phyloP scores from a whole-genome alignment of 441 rosid species.

The Euphorbia schlechtendalii region DNA sequence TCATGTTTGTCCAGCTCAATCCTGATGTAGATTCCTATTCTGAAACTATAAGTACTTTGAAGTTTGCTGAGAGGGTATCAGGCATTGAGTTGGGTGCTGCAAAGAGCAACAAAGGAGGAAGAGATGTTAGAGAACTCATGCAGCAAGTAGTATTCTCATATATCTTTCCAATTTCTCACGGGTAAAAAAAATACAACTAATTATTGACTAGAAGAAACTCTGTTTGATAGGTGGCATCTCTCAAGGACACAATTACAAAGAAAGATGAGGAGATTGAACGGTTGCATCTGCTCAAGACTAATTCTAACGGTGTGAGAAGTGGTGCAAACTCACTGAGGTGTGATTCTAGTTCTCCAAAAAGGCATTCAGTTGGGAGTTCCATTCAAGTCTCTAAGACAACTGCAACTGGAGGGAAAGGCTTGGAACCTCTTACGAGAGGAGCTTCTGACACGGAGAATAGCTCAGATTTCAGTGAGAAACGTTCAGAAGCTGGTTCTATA shows the following conservation, averaged over 20 bases:
- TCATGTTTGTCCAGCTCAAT: constrained; percentile 39
- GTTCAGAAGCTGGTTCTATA: constrained; percentile 65
- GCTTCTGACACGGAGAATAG: constrained; percentile 24
- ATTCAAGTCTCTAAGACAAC: constrained; percentile 11
- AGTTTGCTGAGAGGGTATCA: constrained; percentile 39
- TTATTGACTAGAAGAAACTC: constrained; percentile 6
- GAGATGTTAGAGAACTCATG: constrained; percentile 28
- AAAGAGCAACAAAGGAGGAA: constrained; percentile 31
- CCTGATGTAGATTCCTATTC: constrained; percentile 32
- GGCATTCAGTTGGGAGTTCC: constrained; percentile 16
- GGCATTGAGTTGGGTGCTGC: constrained; percentile 39
- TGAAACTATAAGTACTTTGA: constrained; percentile 32
- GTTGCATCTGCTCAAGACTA: constrained; percentile 18
- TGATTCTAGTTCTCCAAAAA: constrained; percentile 23
- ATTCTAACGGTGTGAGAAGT: constrained; percentile 14
- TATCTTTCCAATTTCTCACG: background rate
- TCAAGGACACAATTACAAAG: constrained; percentile 24
- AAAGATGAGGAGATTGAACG: constrained; percentile 33
- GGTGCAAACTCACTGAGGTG: constrained; percentile 9
- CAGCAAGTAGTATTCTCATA: constrained; percentile 23
- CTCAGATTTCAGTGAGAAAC: constrained; percentile 25
- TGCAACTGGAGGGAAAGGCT: constrained; percentile 19
- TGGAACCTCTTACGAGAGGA: constrained; percentile 12
- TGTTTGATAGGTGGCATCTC: constrained; percentile 23
- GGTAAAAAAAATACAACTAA: background rate